Conservation (phyloP, 495 filamentous ascomycete genomes). For the Alectoria sarmentosa region DNA sequence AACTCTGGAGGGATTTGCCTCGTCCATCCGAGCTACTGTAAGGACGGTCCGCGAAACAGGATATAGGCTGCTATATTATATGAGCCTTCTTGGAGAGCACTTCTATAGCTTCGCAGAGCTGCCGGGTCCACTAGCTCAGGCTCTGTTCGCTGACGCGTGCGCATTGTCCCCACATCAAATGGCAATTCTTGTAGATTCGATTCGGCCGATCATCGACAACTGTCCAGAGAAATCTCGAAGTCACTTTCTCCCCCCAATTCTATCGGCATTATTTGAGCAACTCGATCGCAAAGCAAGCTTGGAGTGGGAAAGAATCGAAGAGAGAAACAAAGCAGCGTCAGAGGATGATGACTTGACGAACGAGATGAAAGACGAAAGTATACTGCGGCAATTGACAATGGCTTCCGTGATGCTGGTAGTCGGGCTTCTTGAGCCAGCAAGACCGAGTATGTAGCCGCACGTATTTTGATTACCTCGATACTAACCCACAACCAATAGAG, state of each 20-base stretch:
- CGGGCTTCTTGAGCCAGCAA: slow-evolving; percentile 71
- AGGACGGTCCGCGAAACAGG: slow-evolving; percentile 84
- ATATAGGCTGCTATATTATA: slow-evolving; percentile 88
- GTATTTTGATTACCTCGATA: not conserved
- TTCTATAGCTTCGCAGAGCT: slow-evolving; percentile 88
- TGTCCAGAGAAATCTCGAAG: slow-evolving; percentile 71
- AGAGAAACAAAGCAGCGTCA: slow-evolving; percentile 53
- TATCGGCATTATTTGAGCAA: slow-evolving; percentile 74
- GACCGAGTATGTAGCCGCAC: slow-evolving; percentile 38
- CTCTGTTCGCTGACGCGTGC: slow-evolving; percentile 76
- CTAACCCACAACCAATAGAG: slow-evolving; percentile 5
- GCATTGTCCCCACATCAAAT: slow-evolving; percentile 88
- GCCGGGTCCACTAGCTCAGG: slow-evolving; percentile 73
- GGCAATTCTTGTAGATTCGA: slow-evolving; percentile 79
- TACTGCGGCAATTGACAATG: slow-evolving; percentile 87
- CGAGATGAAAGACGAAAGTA: slow-evolving; percentile 98
- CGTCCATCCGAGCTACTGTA: slow-evolving; percentile 80
- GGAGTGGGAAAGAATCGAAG: slow-evolving; percentile 70
- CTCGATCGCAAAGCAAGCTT: slow-evolving; percentile 77
- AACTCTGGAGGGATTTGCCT: slow-evolving; percentile 89
- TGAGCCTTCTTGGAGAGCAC: slow-evolving; percentile 76
- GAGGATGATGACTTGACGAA: slow-evolving; percentile 69
- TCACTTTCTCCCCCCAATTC: slow-evolving; percentile 80
- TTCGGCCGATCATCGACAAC: slow-evolving; percentile 79
- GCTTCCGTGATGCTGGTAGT: slow-evolving; percentile 86